phyloP scores from a whole-genome alignment of 169 alveolate species.

The Plasmodium adleri region DNA sequence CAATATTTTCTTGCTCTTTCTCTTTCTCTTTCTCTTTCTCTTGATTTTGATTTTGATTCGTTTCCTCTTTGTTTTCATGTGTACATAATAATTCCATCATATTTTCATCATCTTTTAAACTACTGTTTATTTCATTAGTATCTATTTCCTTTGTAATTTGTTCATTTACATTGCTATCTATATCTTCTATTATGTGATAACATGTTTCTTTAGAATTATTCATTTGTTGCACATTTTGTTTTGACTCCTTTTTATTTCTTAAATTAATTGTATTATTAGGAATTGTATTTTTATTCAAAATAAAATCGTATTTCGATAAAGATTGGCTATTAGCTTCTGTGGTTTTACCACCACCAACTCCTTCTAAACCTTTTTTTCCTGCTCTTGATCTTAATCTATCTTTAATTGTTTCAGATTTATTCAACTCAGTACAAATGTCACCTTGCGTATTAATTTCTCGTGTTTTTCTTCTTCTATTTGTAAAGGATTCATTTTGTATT shows the following conservation, averaged over 20 bases:
- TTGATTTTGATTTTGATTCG: too few species aligned
- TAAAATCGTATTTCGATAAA: constrained; percentile 61
- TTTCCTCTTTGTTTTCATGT: too few species aligned
- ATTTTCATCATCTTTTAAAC: constrained; percentile 12
- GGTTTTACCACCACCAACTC: not conserved
- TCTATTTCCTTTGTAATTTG: constrained; percentile 38
- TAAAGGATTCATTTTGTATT: constrained; percentile 1
- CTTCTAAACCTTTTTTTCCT: constrained; percentile 21
- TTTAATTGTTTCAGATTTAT: constrained; percentile 19
- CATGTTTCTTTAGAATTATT: constrained; percentile 12
- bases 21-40: too few species aligned
- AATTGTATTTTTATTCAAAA: constrained; percentile 25
- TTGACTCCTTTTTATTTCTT: constrained; percentile 33
- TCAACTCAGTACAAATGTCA: not conserved
- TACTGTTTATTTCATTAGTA: constrained; percentile 7
- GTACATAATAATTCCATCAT: too few species aligned
- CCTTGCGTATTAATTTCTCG: not conserved
- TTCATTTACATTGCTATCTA: constrained; percentile 16
- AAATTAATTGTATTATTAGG: constrained; percentile 12
- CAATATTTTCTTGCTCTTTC: too few species aligned
- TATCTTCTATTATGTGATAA: constrained; percentile 1
- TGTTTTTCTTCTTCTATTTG: constrained; percentile 18
- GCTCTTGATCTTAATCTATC: constrained; percentile 26
- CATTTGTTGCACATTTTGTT: not conserved
- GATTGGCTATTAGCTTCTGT: constrained; percentile 10